phyloP scores from a whole-genome alignment of 2,329 filamentous ascomycete species.

The Magnaporthiopsis incrustans region DNA sequence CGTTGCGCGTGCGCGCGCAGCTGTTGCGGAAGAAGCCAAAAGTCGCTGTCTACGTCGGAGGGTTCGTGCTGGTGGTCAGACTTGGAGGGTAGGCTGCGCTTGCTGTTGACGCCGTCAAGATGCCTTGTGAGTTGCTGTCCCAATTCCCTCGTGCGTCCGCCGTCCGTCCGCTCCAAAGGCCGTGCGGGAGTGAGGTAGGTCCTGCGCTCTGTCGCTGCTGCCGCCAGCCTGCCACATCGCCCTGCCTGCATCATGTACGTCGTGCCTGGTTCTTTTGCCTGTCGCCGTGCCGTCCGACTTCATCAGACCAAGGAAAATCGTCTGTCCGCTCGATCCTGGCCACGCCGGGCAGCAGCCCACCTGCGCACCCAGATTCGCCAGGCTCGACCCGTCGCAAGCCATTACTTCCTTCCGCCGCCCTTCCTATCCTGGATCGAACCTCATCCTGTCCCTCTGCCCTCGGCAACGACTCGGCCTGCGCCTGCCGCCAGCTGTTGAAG shows the following conservation, averaged over 20 bases:
- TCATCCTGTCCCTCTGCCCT: neutral
- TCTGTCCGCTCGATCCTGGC: neutral
- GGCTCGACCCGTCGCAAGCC: neutral
- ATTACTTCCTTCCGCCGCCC: neutral
- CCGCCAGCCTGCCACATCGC: neutral
- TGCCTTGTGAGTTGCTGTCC: constrained; percentile 5
- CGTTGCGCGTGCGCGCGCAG: neutral
- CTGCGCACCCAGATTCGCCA: neutral
- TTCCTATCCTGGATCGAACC: neutral
- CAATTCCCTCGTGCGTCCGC: neutral
- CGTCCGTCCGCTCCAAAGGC: neutral
- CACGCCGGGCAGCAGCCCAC: neutral
- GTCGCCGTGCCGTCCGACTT: neutral
- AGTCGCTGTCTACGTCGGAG: neutral
- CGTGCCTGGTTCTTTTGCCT: neutral
- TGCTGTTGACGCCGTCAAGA: constrained; percentile 2
- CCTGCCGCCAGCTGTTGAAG: neutral
- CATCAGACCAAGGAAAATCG: neutral
- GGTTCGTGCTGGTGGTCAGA: neutral
- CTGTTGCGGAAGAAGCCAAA: neutral
- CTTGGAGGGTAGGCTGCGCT: neutral
- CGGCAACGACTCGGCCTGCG: neutral
- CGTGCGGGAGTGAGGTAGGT: neutral
- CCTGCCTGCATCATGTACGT: too few species aligned
- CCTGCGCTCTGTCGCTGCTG: neutral